Percentiles rank a stretch among this genome's conserved stretches.
Conservation (phyloP, 2,329 filamentous ascomycete species). For the Aspergillus sp. region DNA sequence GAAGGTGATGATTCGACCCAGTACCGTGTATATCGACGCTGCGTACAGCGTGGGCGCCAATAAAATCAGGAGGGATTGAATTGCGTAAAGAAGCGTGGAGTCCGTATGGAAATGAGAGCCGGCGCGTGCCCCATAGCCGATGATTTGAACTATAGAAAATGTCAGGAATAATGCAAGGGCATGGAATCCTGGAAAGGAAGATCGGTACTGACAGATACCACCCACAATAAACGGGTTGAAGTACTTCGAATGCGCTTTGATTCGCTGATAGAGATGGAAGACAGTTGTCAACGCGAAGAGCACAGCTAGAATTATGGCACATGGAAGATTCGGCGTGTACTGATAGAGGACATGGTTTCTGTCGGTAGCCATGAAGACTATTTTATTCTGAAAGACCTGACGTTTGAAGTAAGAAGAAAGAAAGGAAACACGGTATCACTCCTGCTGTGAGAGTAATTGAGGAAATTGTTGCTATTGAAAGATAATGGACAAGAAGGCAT, state of each 20-base stretch:
- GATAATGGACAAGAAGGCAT: no score
- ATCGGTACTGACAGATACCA: conserved; percentile 22
- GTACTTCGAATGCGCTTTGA: conserved; percentile 17
- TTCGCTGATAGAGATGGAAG: conserved; percentile 20
- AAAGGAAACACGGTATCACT: no score
- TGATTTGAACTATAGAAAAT: conserved; percentile 6
- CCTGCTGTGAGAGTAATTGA: no score
- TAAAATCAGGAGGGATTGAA: conserved; percentile 9
- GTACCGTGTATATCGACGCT: neutral
- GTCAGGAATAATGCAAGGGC: neutral
- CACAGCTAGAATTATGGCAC: conserved; percentile 28
- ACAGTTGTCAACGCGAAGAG: conserved; percentile 24
- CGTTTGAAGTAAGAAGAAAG: no score
- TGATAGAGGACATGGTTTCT: conserved; percentile 11
- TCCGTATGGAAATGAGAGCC: conserved; percentile 1
- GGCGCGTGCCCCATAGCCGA: conserved; percentile 6
- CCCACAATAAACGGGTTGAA: conserved; percentile 24
- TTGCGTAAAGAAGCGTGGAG: neutral
- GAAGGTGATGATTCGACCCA: neutral
- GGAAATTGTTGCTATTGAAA: no score
- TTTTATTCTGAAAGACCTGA: no score
- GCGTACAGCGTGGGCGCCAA: conserved; percentile 12
- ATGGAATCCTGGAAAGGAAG: neutral
- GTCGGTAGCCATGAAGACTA: no score
- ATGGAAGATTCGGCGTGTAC: conserved; percentile 32